Evolutionary conservation across 805 yeast species (phyloP), one percentile per base, ranked within the genome.

Genomic region (Alloascoidea hylecoeti): DNA sequence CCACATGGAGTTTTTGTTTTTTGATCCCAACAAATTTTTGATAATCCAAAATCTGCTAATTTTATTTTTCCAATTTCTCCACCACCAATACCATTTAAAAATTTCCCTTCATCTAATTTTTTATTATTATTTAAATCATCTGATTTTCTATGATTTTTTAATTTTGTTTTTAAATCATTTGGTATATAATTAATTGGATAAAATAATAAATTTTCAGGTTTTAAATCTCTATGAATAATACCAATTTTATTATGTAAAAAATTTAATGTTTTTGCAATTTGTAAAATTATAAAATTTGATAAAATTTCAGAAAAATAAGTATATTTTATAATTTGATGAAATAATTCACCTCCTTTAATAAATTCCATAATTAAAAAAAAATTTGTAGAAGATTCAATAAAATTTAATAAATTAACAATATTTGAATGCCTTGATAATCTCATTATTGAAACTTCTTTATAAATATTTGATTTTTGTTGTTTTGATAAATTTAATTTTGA

Each of bases 1-100:
- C 98, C 98, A 60, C 98, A 92, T 0, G 98, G 98, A 0, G 98
- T 92, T 68, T 85, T 84, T 16, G 96, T 83, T 49, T 82, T 82
- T 36, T 78, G 71, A 50, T 80, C 83, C 77, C 86, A 80, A 19
- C 89, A 75, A 52, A 86, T 83, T 57, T 92, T 92, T 3, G 95
- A 84, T 15, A 92, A 63, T 0, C 98, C 98, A 59, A 92, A 92
- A 57, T 92, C 98, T 1, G 97, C 97, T 38, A 92, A 63, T 56
- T 89, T 89, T 23, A 92, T 86, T 13, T 62, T 49, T 5, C 97
- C 98, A 46, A 92, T 80, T 12, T 88, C 83, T 39, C 96, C 98
- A 35, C 94, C 95, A 23, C 98, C 98, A 15, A 82, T 61, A 9
- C 82, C 82, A 3, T 80, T 78, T 5, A 57, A 57, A 48, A 88